Evolutionary conservation across 257 asterid genomes (phyloP).

Genomic region (Ocimum tenuiflorum): DNA sequence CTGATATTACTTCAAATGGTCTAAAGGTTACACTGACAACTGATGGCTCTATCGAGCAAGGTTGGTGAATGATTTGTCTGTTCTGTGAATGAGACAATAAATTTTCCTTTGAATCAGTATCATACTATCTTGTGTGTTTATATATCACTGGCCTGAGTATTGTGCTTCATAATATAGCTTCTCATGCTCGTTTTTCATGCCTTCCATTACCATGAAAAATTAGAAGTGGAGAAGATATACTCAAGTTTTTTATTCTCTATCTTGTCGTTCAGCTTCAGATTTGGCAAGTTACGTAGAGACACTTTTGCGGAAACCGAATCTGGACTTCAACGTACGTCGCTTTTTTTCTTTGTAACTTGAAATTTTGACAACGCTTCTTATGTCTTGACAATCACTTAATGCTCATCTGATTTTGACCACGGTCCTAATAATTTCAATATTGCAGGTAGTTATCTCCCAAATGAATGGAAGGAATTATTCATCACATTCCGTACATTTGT

Average conservation of each 20-base stretch:
- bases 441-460: slow-evolving; percentile 87
- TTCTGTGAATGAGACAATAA: not conserved
- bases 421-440: not conserved
- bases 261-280: slow-evolving; percentile 32
- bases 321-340: slow-evolving; percentile 71
- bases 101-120: not conserved
- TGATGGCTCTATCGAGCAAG: slow-evolving; percentile 62
- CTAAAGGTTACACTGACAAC: slow-evolving; percentile 48
- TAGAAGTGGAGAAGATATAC: not conserved
- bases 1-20: slow-evolving; percentile 52
- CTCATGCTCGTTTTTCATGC: not conserved
- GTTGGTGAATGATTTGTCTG: slow-evolving; percentile 26
- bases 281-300: slow-evolving; percentile 68
- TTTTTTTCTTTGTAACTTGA: not conserved
- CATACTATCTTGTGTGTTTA: not conserved
- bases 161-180: not conserved
- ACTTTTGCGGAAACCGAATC: slow-evolving; percentile 58
- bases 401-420: not conserved
- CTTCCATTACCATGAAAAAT: not conserved
- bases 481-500: slow-evolving; percentile 63
- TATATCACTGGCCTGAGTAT: not conserved
- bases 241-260: not conserved
- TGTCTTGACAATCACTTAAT: too few relatives aligned
- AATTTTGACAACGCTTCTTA: too few relatives aligned
- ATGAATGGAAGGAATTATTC: slow-evolving; percentile 82